These are phyloP conservation scores for Aspergillus panamensis DNA, from an alignment of 495 filamentous ascomycete species.

Conservation along the genomic window DNA sequence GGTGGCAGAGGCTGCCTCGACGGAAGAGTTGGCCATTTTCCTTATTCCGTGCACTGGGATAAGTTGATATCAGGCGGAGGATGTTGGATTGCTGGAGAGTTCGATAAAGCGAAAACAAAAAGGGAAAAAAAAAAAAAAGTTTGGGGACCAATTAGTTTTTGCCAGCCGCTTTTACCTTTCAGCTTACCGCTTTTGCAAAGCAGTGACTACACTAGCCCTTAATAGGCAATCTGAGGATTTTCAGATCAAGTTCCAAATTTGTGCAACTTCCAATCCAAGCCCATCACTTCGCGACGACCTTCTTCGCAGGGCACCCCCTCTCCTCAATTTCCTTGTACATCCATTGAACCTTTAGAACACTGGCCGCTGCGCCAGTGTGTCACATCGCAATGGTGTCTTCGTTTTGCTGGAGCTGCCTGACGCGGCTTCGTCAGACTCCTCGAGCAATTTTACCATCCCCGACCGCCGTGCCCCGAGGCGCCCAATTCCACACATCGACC, in stretches of 20 bases:
- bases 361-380: constrained; percentile 35
- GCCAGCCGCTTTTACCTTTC: constrained; percentile 18
- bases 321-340: constrained; percentile 21
- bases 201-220: constrained; percentile 25
- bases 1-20: constrained; percentile 14
- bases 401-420: constrained; percentile 66
- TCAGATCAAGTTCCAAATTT: constrained; percentile 30
- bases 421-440: constrained; percentile 47
- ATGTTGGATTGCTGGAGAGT: too few relatives aligned
- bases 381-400: constrained; percentile 58
- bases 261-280: constrained; percentile 20
- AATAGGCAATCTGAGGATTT: constrained; percentile 22
- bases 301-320: constrained; percentile 21
- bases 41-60: constrained; percentile 12
- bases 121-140: constrained; percentile 25
- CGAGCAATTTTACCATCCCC: constrained; percentile 37
- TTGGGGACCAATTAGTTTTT: constrained; percentile 22
- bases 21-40: constrained; percentile 29
- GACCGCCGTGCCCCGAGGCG: constrained; percentile 36
- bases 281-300: constrained; percentile 19
- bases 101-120: constrained; percentile 5
- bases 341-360: constrained; percentile 37
- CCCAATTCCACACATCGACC: constrained; percentile 46
- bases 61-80: too few relatives aligned
- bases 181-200: constrained; percentile 19